Evolutionary conservation across 164 flowering plant species (phyloP), one percentile per base, ranked within the genome.

Genomic region (Aristolochia fimbriata): DNA sequence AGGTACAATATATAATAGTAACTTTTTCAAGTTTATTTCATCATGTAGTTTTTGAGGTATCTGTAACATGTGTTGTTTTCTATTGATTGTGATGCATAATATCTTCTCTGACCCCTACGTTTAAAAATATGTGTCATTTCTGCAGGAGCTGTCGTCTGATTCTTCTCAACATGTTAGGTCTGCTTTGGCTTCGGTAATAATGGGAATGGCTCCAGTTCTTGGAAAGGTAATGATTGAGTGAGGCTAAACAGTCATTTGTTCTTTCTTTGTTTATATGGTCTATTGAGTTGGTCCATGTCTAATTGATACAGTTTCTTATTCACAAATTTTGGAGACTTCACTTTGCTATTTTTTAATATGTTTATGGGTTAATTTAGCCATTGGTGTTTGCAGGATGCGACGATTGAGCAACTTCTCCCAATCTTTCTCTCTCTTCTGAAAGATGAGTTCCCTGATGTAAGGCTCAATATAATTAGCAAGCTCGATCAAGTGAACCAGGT

Each of bases 401-500:
- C 98, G 6, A 90, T 90, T 25, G 98, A 93, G 68, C 96, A 88
- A 64, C 90, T 93, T 72, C 90, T 93, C 63, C 98, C 98, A 2
- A 93, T 93, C 49, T 90, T 93, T 62, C 96, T 93, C 33, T 87
- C 96, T 58, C 91, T 93, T 62, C 70, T 93, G 62, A 93, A 93
- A 65, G 98, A 93, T 72, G 98, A 93, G 63, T 93, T 93, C 67
- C 98, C 98, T 66, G 98, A 93, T 76, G 98, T 93, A 0, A 86
- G 98, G n/a, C 82, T 93, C 58, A 93, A 90, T 65, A 93, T 93
- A 47, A 93, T 93, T 55, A 87, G 98, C 85, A 92, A 92, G 80
- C 96, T 92, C 65, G 98, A 92, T 79, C 98, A 89, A 89, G 98
- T 92, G 60, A 92, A 92, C 66, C 97, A 89, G 96, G 98, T 89